Evolutionary conservation across 768 basidiomycete species (phyloP).

Genomic region (Collybia sordida): DNA sequence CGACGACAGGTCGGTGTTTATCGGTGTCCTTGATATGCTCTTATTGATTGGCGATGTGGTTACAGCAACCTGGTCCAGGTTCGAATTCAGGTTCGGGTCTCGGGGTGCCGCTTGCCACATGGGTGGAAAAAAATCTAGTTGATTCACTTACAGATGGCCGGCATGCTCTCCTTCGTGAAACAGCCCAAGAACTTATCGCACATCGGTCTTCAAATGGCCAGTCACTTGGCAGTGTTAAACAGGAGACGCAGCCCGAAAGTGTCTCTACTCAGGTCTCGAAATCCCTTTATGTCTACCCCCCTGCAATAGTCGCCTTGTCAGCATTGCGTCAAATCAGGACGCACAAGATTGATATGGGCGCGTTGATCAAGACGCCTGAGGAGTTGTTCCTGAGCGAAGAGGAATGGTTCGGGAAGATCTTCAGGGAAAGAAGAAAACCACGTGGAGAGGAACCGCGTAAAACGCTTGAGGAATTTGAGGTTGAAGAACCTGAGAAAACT

Average conservation of each 20-base stretch:
- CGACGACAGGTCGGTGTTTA: slow-evolving; percentile 22
- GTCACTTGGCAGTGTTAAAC: slow-evolving; percentile 1
- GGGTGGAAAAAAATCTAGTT: slow-evolving; percentile 43
- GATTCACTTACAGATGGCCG: slow-evolving; percentile 48
- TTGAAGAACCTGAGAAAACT: slow-evolving; percentile 31
- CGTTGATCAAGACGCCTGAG: slow-evolving; percentile 43
- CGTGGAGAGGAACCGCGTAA: slow-evolving; percentile 6
- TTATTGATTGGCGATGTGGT: not conserved
- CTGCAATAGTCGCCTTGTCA: slow-evolving; percentile 37
- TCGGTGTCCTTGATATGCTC: not conserved
- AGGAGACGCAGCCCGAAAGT: slow-evolving; percentile 4
- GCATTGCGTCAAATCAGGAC: slow-evolving; percentile 39
- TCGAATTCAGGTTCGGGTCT: slow-evolving; percentile 19
- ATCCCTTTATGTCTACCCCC: slow-evolving; percentile 42
- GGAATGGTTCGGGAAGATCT: slow-evolving; percentile 48
- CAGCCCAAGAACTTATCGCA: slow-evolving; percentile 29
- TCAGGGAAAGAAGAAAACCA: slow-evolving; percentile 31
- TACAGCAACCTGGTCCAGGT: slow-evolving; percentile 5
- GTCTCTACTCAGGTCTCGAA: slow-evolving; percentile 35
- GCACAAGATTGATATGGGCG: slow-evolving; percentile 55
- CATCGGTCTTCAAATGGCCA: slow-evolving; percentile 4
- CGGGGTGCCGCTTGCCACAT: slow-evolving; percentile 38
- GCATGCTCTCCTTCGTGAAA: slow-evolving; percentile 43
- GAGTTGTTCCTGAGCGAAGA: slow-evolving; percentile 51
- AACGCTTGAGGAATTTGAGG: slow-evolving; percentile 14